Evolutionary conservation across 2,329 filamentous ascomycete species (phyloP).

Genomic region (Diplodia corticola): DNA sequence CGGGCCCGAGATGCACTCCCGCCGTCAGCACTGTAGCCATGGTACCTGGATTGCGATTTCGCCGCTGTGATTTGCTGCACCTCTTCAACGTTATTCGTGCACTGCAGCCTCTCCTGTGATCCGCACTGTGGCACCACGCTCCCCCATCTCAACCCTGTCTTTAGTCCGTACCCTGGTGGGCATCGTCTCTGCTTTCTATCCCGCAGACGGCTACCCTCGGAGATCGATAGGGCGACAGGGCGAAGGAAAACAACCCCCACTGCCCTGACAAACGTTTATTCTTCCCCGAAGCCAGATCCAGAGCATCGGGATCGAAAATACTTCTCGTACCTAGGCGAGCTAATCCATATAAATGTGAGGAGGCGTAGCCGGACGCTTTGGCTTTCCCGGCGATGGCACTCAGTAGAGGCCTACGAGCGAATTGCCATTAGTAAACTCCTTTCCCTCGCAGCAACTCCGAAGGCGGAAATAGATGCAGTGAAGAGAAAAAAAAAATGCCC

Average conservation of each 20-base stretch:
- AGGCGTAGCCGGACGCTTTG: not conserved
- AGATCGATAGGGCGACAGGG: not conserved
- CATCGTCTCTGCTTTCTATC: not conserved
- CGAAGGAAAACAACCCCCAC: not conserved
- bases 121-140: too few relatives aligned
- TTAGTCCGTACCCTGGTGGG: too few relatives aligned
- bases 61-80: not conserved
- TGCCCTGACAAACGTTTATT: not conserved
- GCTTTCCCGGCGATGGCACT: not conserved
- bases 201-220: not conserved
- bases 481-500: not conserved
- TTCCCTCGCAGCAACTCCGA: not conserved
- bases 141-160: too few relatives aligned
- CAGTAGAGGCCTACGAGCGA: not conserved
- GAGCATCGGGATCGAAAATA: not conserved
- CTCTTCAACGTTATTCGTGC: not conserved
- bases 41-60: not conserved
- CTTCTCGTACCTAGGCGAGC: not conserved
- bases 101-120: too few relatives aligned
- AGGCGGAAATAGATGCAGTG: not conserved
- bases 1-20: too few relatives aligned
- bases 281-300: not conserved
- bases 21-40: not conserved
- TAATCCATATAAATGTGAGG: not conserved
- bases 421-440: slow-evolving; percentile 10